Percentiles rank a stretch among this genome's conserved stretches.
These are phyloP conservation scores for Chenopodium formosanum DNA, from an alignment of 148 eudicot genomes.

Conservation along the genomic window DNA sequence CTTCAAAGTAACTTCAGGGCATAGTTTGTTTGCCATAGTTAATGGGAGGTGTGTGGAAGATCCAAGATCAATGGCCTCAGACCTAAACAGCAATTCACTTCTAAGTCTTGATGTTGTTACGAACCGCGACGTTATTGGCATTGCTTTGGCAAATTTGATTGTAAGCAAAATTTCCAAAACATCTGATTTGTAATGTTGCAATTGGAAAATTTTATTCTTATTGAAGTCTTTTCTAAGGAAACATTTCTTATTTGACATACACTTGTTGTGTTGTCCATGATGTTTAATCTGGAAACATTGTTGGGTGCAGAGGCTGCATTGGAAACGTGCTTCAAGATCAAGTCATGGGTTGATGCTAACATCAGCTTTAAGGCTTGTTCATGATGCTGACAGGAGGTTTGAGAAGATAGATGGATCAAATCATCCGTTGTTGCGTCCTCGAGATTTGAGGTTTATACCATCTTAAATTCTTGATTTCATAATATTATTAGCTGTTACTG, in stretches of 20 bases:
- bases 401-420: slow-evolving; percentile 29
- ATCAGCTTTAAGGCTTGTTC: slow-evolving; percentile 78
- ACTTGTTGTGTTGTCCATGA: neutral
- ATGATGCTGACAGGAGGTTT: slow-evolving; percentile 38
- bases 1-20: slow-evolving; percentile 76
- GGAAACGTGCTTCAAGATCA: slow-evolving; percentile 90
- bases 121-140: slow-evolving; percentile 82
- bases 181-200: neutral
- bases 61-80: slow-evolving; percentile 87
- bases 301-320: slow-evolving; percentile 76
- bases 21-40: slow-evolving; percentile 78
- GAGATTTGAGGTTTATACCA: slow-evolving; percentile 59
- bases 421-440: slow-evolving; percentile 68
- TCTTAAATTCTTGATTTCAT: neutral
- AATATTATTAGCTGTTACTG: neutral
- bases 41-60: slow-evolving; percentile 87
- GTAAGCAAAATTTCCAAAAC: slow-evolving; percentile 40
- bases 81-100: slow-evolving; percentile 70
- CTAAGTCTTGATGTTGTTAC: slow-evolving; percentile 69
- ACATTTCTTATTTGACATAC: neutral
- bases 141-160: slow-evolving; percentile 80
- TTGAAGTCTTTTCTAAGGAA: neutral
- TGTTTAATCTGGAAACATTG: neutral
- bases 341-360: slow-evolving; percentile 82
- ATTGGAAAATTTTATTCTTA: neutral